Evolutionary conservation across 2,329 filamentous ascomycete genomes (phyloP).

Genomic region (Neofusicoccum laricinum): DNA sequence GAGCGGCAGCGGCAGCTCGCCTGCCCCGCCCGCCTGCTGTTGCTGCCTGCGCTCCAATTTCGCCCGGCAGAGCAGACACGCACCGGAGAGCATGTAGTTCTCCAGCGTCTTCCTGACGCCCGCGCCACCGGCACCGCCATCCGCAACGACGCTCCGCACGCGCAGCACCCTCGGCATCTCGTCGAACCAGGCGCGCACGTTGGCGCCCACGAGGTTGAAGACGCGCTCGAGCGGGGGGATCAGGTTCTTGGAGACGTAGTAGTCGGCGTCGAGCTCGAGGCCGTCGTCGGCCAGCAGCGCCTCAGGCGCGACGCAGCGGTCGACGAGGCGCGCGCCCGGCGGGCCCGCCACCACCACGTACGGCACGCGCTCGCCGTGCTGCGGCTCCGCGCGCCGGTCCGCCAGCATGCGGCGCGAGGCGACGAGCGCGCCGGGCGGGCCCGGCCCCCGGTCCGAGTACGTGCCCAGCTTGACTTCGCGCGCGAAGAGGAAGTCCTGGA

Average conservation of each 20-base stretch:
- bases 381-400: conserved; percentile 82
- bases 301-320: conserved; percentile 87
- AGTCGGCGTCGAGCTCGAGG: conserved; percentile 83
- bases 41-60: conserved; percentile 48
- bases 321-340: conserved; percentile 79
- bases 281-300: conserved; percentile 73
- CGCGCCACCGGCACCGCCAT: conserved; percentile 11
- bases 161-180: conserved; percentile 92
- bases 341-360: conserved; percentile 91
- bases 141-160: conserved; percentile 57
- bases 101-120: conserved; percentile 72
- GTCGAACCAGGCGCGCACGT: conserved; percentile 87
- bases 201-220: conserved; percentile 92
- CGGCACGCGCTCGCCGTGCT: conserved; percentile 91
- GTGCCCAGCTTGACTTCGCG: conserved; percentile 86
- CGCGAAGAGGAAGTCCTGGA: conserved; percentile 96
- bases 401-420: conserved; percentile 81
- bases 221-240: conserved; percentile 94
- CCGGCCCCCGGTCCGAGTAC: conserved; percentile 76
- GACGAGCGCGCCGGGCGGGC: conserved; percentile 85
- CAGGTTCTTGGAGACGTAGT: conserved; percentile 94
- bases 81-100: conserved; percentile 79
- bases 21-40: not conserved
- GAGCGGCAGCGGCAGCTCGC: conserved; percentile 42
- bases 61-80: conserved; percentile 72